These are phyloP conservation scores for Calamus simplicifolius DNA, from an alignment of 176 grass and related monocot genomes.

Conservation along the genomic window DNA sequence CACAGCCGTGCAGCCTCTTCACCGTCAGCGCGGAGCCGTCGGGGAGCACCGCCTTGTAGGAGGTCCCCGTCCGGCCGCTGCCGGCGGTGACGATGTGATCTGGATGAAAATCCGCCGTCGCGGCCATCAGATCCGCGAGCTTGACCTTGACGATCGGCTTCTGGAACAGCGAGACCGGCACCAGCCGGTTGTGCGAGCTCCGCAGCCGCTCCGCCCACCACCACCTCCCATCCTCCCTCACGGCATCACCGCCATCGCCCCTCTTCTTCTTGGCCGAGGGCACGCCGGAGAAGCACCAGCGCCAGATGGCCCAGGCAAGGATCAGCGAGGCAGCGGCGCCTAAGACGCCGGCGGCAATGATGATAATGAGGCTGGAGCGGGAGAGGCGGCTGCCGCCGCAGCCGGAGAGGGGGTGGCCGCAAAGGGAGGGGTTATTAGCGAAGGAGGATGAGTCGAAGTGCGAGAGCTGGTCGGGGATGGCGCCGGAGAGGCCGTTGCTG, in stretches of 20 bases:
- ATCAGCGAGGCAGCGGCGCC: constrained; percentile 61
- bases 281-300: constrained; percentile 35
- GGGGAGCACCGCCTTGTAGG: constrained; percentile 37
- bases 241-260: background rate
- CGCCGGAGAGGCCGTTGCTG: constrained; percentile 44
- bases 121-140: constrained; percentile 83
- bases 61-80: constrained; percentile 69
- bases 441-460: constrained; percentile 38
- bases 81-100: constrained; percentile 77
- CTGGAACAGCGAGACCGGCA: constrained; percentile 85
- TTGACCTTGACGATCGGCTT: constrained; percentile 99
- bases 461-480: constrained; percentile 50
- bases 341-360: constrained; percentile 82
- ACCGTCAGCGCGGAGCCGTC: background rate
- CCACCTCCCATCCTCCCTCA: constrained; percentile 61
- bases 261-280: constrained; percentile 16
- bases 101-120: constrained; percentile 67
- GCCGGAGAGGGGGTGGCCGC: constrained; percentile 51
- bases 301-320: constrained; percentile 77
- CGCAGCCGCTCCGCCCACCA: constrained; percentile 69
- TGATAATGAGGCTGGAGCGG: constrained; percentile 40
- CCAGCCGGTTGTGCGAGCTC: constrained; percentile 58
- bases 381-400: constrained; percentile 26
- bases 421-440: constrained; percentile 45
- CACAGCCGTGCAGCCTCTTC: background rate